A percentile compares a stretch with the other conserved stretches of the same genome.
These are phyloP conservation scores for Fusarium concolor DNA, from an alignment of 2,329 filamentous ascomycete species.

Conservation along the genomic window DNA sequence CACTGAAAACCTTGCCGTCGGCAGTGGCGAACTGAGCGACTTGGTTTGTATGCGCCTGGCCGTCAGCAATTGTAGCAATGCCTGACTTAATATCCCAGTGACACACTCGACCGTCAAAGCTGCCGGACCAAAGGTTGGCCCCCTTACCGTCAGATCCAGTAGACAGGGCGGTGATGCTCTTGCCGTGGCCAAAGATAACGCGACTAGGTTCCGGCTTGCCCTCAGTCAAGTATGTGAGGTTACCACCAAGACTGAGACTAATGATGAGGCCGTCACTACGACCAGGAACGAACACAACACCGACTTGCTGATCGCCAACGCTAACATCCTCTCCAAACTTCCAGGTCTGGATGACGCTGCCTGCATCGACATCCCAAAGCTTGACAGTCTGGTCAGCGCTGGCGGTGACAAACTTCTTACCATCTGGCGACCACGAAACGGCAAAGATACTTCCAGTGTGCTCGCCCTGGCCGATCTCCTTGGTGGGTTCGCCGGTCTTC, in stretches of 20 bases:
- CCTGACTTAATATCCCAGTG: constrained; percentile 84
- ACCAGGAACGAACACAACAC: constrained; percentile 88
- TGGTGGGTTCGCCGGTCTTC: constrained; percentile 88
- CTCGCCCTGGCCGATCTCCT: constrained; percentile 81
- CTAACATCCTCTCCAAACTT: constrained; percentile 82
- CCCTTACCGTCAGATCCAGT: constrained; percentile 61
- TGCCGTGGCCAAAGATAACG: constrained; percentile 88
- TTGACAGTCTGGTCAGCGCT: constrained; percentile 96
- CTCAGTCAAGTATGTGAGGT: constrained; percentile 88
- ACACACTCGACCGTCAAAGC: constrained; percentile 88
- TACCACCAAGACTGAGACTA: constrained; percentile 86
- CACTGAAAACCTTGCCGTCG: constrained; percentile 78
- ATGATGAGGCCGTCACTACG: constrained; percentile 89
- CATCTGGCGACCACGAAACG: constrained; percentile 89
- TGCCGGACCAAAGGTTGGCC: constrained; percentile 85
- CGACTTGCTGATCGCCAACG: constrained; percentile 89
- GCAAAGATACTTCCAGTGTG: constrained; percentile 95
- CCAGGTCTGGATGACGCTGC: constrained; percentile 84
- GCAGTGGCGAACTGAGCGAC: constrained; percentile 78
- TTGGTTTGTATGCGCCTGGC: constrained; percentile 86
- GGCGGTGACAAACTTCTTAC: constrained; percentile 86
- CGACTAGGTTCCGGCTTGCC: constrained; percentile 76
- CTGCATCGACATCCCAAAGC: constrained; percentile 89
- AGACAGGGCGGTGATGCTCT: constrained; percentile 82
- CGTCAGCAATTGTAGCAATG: constrained; percentile 76